These are phyloP conservation scores for Leucoagaricus sp. DNA, from an alignment of 1,284 basidiomycete species.

Conservation along the genomic window DNA sequence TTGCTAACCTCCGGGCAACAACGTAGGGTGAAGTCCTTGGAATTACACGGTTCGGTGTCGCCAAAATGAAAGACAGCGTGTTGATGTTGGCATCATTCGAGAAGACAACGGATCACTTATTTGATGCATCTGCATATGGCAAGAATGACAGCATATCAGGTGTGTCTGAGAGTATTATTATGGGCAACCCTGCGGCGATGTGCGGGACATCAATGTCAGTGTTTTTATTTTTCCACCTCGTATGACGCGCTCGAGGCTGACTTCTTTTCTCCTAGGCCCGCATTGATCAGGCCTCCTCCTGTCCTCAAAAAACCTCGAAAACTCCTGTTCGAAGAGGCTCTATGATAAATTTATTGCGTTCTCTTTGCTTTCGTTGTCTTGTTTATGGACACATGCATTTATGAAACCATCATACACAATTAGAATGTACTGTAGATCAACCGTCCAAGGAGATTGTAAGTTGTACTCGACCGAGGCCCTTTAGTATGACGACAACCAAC, in stretches of 20 bases:
- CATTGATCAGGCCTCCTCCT: constrained; percentile 36
- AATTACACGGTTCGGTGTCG: constrained; percentile 99
- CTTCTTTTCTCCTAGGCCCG: constrained; percentile 33
- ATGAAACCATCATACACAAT: background rate
- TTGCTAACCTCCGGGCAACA: background rate
- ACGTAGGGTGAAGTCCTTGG: constrained; percentile 92
- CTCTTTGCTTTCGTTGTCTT: background rate
- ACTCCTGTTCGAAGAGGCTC: constrained; percentile 38
- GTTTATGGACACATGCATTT: background rate
- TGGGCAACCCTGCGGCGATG: constrained; percentile 96
- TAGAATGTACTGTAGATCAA: background rate
- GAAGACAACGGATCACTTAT: constrained; percentile 99
- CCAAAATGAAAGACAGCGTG: constrained; percentile 99
- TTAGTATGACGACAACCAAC: background rate
- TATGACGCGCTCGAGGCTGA: background rate
- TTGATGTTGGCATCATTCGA: constrained; percentile 99
- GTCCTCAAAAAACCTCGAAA: constrained; percentile 38
- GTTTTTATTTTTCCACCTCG: background rate
- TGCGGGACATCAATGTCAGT: constrained; percentile 94
- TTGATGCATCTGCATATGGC: constrained; percentile 95
- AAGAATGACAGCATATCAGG: constrained; percentile 96
- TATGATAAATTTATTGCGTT: constrained; percentile 19
- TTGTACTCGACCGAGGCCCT: background rate
- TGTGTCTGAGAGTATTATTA: constrained; percentile 99
- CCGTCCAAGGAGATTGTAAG: background rate